Base-by-base conservation (phyloP, 164 flowering plant genomes). In the Annona squamosa region DNA sequence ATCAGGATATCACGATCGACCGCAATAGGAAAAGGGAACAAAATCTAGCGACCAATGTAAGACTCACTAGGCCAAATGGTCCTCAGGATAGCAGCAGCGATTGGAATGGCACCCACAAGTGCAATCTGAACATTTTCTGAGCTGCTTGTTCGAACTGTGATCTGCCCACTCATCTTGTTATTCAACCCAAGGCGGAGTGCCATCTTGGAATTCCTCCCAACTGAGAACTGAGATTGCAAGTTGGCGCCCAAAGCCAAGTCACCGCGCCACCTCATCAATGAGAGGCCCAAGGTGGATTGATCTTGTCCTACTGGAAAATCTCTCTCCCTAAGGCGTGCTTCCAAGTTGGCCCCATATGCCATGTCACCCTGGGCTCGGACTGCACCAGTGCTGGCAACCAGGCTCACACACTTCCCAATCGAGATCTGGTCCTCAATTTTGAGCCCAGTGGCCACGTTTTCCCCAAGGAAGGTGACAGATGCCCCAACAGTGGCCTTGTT, bases 241-340 rank as follows among this genome's bases (percentile, higher is more conserved):
- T 92, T 94, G 68, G 89, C 91, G 45, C 92, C 91, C 45, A 92
- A 74, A 0, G 97, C 97, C 75, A 90, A 77, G 77, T 92, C 98
- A 1, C 97, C 98, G 74, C 95, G 86, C 95, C 93, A 94, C 82
- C 82, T 89, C 83, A 92, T 87, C n/a, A 94, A 75, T n/a, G 97
- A 91, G 70, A 94, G 79, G 4, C 89, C 88, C 73, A 92, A 70
- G 12, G 97, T 80, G 42, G 94, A 85, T 59, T 89, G 95, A 71
- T 92, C 94, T 79, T 94, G 97, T 18, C 91, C 92, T 64, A 94
- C 83, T 3, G 98, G 98, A 69, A 48, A 91, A 75, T 94, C 97
- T 56, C 82, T 79, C 66, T 91, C 93, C 75, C 83, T 87, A 9
- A 91, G 82, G 69, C 92, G 88, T 59, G 88, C 84, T 76, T 94